Conservation (phyloP, 2,329 filamentous ascomycete species). For the Verticillium nubilum region DNA sequence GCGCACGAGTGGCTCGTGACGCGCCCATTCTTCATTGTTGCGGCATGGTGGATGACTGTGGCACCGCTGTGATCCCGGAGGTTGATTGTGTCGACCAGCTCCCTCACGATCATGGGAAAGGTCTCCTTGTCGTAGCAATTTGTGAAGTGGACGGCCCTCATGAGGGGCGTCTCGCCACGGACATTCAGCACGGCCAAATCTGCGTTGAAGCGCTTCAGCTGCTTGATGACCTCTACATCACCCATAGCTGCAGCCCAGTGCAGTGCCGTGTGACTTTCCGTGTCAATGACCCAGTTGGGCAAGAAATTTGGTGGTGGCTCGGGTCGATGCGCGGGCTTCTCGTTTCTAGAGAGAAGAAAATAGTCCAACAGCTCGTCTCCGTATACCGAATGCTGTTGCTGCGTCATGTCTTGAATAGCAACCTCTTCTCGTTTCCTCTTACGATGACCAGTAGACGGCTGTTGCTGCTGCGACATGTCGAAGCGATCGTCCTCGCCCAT, state of each 20-base stretch:
- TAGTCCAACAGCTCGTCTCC: constrained; percentile 93
- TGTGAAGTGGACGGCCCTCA: constrained; percentile 91
- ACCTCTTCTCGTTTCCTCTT: constrained; percentile 73
- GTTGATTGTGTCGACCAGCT: constrained; percentile 77
- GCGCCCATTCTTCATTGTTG: constrained; percentile 78
- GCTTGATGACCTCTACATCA: constrained; percentile 84
- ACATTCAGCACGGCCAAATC: constrained; percentile 65
- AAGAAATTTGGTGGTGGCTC: constrained; percentile 82
- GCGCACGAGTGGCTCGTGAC: constrained; percentile 81
- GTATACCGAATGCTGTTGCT: constrained; percentile 85
- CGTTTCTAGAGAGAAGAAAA: constrained; percentile 81
- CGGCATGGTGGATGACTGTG: constrained; percentile 92
- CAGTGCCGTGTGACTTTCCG: constrained; percentile 84
- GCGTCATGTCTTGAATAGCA: constrained; percentile 56
- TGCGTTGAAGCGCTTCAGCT: constrained; percentile 77
- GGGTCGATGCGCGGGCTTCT: constrained; percentile 66
- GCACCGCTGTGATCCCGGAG: constrained; percentile 74
- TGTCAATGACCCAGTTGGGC: constrained; percentile 87
- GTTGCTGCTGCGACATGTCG: constrained; percentile 57
- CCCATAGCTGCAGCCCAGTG: constrained; percentile 99
- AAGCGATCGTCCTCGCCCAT: constrained; percentile 77
- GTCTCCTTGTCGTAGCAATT: constrained; percentile 94
- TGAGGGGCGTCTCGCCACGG: constrained; percentile 82
- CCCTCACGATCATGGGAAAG: constrained; percentile 77
- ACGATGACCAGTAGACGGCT: constrained; percentile 42